Base-by-base conservation (phyloP, 2,329 filamentous ascomycete genomes). In the Penicillium occitanis region DNA sequence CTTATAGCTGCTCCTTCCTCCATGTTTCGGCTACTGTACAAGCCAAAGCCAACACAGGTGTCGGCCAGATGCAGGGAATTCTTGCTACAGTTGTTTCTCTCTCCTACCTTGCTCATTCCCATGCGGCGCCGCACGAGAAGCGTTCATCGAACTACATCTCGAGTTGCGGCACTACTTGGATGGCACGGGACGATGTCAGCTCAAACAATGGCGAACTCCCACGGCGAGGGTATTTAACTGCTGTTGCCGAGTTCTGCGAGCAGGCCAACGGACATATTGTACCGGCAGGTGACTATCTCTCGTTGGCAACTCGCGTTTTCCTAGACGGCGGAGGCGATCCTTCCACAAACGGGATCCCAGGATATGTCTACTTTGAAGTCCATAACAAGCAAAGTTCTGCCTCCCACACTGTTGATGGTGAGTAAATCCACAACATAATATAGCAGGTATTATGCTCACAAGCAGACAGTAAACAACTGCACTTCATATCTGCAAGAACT, bases 171-270 rank as follows among this genome's bases (percentile, higher is more conserved):
- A 22, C 30, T 55, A 40, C 50, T n/a, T 63, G 61, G 61, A 63
- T 63, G 48, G 60, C 64, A 28, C 50, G 60, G 25, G 64, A 66
- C 37, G 30, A 65, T 50, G 63, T 66, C 7, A 66, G 50, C 25
- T 30, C 55, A 11, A 64, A 61, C 19, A 17, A 51, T 17, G 48
- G 48, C 11, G 25, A 51, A 5, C 17, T 51, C 5, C 22, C 48
- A 11, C 13, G 48, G 22, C 13, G 22, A 28, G 48, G 48, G 5
- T 51, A 51, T 14, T 28, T 51, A 13, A 51, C 22, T 51, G 48
- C 48, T 51, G 48, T 51, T 28, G 13, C 48, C 13, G 22, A 51
- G 8, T 51, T 51, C 3, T 51, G 48, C 14, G 5, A 51, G 14
- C 25, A 51, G 5, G 48, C 48, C 4, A 51, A 17, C 14, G 25